Base-by-base conservation (phyloP, 345 rosid genomes). In the Hevea brasiliensis region DNA sequence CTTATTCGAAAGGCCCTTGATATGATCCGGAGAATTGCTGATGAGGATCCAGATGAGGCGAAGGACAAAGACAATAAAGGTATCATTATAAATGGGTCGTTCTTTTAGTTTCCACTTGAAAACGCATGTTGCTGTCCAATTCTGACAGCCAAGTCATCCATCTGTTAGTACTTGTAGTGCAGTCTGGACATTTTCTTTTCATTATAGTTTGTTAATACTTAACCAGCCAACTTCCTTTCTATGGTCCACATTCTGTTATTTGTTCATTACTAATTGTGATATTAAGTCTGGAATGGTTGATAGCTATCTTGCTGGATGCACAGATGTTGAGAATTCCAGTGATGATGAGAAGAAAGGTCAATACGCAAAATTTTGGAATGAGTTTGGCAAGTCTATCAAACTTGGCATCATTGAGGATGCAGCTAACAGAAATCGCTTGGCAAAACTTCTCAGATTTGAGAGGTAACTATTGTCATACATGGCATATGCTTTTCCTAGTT, bases 371-470 rank as follows among this genome's bases (percentile, higher is more conserved):
- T 92, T 95, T 87, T 95, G 99, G 99, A 92, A 92, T 74, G 98
- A 95, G 81, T 92, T 89, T 79, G 99, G 99, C 72, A 92, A 92
- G 85, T 95, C 99, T 26, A 89, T 95, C 65, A 95, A 95, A 84
- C 97, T 92, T 45, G 98, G 98, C 40, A 92, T 90, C 60, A 86
- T 95, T 65, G 99, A 95, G 86, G 99, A 95, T 77, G 95, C 99
- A 50, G 76, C 92, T 27, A 95, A 95, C 86, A 87, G 99, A 75
- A 95, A 95, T 77, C 87, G 98, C 61, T 73, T 95, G 84, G 92
- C 98, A 0, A 92, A 92, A 76, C 97, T 92, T 75, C 98, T 95
- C 57, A 85, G 97, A 77, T 84, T 93, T 80, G 98, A 91, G 87
- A 93, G 86, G 98, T 91, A 85, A 56, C 70, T 51, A 7, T 14